Percentiles rank a stretch among this genome's conserved stretches.
These are phyloP conservation scores for Berkeleyomyces basicola DNA, from an alignment of 2,329 filamentous ascomycete species.

Conservation along the genomic window DNA sequence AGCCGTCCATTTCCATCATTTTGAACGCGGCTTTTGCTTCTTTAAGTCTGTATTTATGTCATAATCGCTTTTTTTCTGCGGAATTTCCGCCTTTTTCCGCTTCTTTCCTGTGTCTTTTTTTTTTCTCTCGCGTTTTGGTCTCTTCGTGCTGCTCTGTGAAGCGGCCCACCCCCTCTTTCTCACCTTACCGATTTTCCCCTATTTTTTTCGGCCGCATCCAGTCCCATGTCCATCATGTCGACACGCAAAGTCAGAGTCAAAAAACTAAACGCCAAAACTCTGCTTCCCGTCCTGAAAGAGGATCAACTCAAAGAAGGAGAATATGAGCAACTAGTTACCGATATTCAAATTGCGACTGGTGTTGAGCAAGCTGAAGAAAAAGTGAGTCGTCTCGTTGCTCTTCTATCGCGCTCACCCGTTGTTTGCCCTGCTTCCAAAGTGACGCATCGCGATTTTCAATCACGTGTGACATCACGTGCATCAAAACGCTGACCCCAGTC, in stretches of 20 bases:
- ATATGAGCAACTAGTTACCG: conserved; percentile 72
- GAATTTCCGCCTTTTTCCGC: conserved; percentile 32
- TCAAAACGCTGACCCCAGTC: neutral
- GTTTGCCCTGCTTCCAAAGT: conserved; percentile 13
- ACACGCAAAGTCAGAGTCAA: conserved; percentile 62
- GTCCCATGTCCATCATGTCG: conserved; percentile 33
- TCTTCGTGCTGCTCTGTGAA: conserved; percentile 20
- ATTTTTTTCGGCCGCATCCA: conserved; percentile 11
- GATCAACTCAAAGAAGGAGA: conserved; percentile 73
- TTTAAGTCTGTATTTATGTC: conserved; percentile 13
- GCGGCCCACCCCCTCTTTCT: conserved; percentile 18
- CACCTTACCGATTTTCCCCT: conserved; percentile 20
- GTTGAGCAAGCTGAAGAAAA: conserved; percentile 96
- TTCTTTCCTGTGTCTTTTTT: conserved; percentile 29
- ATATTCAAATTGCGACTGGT: conserved; percentile 81
- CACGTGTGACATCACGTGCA: conserved; percentile 34
- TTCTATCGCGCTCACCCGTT: conserved; percentile 14
- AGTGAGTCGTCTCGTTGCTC: conserved; percentile 43
- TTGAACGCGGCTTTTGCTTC: conserved; percentile 1
- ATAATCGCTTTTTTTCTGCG: conserved; percentile 9
- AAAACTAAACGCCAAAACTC: conserved; percentile 85
- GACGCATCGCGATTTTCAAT: conserved; percentile 21
- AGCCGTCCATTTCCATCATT: conserved; percentile 3
- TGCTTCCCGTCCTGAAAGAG: conserved; percentile 73
- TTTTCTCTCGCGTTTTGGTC: conserved; percentile 39